Evolutionary conservation across 1,139 yeast species (phyloP).

Genomic region (Debaryomyces sp.): DNA sequence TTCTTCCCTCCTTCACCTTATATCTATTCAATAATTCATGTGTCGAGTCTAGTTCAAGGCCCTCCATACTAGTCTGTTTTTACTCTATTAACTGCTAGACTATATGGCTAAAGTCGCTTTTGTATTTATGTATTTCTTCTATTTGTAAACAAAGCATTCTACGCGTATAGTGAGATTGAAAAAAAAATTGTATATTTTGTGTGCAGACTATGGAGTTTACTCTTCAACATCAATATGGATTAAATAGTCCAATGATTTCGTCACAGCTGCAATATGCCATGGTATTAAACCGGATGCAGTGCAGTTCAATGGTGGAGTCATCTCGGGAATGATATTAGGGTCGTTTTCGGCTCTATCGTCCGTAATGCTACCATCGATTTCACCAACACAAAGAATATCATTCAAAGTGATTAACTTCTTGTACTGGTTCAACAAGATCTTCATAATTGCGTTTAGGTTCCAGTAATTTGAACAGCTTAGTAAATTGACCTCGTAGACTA

Average conservation of each 20-base stretch:
- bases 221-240: conserved; percentile 46
- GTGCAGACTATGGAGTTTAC: conserved; percentile 14
- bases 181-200: conserved; percentile 5
- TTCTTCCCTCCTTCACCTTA: conserved; percentile 1
- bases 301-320: conserved; percentile 10
- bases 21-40: conserved; percentile 9
- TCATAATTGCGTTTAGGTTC: conserved; percentile 58
- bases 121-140: conserved; percentile 1
- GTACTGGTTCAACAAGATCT: conserved; percentile 64
- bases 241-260: conserved; percentile 58
- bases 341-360: conserved; percentile 9
- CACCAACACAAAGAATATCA: conserved; percentile 40
- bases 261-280: conserved; percentile 84
- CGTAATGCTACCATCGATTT: conserved; percentile 23
- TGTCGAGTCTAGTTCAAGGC: conserved; percentile 9
- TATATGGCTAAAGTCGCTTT: background rate
- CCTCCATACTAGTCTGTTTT: background rate
- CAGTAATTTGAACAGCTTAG: conserved; percentile 71
- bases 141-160: conserved; percentile 12
- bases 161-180: conserved; percentile 5
- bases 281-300: conserved; percentile 49
- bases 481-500: conserved; percentile 61
- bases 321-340: conserved; percentile 16
- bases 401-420: conserved; percentile 61
- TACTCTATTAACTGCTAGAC: background rate